Evolutionary conservation across 2,329 filamentous ascomycete genomes (phyloP).

Genomic region (Penicillium sp.): DNA sequence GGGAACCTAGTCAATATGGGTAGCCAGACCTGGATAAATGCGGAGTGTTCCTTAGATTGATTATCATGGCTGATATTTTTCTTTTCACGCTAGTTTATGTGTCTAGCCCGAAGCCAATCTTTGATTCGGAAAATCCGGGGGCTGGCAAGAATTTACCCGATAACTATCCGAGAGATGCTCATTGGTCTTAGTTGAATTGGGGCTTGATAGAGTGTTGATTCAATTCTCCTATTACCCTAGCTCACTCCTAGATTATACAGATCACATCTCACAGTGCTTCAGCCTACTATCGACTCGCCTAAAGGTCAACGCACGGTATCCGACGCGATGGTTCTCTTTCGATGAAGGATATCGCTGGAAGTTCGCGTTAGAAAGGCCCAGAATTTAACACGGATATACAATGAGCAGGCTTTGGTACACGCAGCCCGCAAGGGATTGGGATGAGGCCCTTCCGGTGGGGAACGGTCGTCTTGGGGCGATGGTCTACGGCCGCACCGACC

Average conservation of each 20-base stretch:
- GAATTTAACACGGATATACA: neutral
- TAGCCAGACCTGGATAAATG: neutral
- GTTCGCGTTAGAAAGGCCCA: too few relatives aligned
- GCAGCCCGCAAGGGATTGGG: conserved; percentile 40
- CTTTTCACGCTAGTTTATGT: conserved; percentile 8
- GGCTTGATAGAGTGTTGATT: neutral
- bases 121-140: neutral
- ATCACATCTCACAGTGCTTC: neutral
- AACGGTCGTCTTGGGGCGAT: conserved; percentile 57
- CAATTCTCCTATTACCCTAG: neutral
- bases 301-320: neutral
- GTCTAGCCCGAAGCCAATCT: neutral
- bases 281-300: neutral
- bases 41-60: neutral
- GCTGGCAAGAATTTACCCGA: conserved; percentile 15
- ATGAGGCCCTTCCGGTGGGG: conserved; percentile 55
- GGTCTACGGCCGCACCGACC: conserved; percentile 53
- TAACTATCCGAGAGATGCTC: neutral
- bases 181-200: neutral
- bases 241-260: neutral
- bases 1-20: conserved; percentile 3
- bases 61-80: neutral
- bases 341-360: neutral
- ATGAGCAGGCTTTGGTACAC: conserved; percentile 42
- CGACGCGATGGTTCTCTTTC: neutral